Base-by-base conservation (phyloP, 768 basidiomycete genomes). In the Podaxis sp. region DNA sequence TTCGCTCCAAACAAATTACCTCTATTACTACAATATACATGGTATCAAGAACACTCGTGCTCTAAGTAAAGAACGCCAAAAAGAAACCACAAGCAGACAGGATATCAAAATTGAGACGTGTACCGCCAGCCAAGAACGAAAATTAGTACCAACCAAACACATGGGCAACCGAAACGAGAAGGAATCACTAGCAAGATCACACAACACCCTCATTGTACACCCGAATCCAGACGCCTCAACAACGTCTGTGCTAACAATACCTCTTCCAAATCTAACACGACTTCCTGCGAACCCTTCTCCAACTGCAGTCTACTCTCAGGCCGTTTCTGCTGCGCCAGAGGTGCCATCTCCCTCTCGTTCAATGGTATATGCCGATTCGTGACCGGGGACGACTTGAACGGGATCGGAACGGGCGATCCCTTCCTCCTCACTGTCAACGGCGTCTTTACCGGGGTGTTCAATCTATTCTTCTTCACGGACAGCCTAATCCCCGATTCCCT, bases 181-280 rank as follows among this genome's bases (percentile, higher is more conserved):
- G 11, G 40, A 41, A 27, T n/a, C 38, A 52, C 33, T 22, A 27
- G 13, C 53, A 55, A 38, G n/a, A 37, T 47, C 60, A 33, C 19
- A 29, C 22, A 55, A 41, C 15, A 12, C 52, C 54, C 25, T 51
- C 19, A 51, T 25, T 25, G 17, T 61, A 55, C 40, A 37, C 63
- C 33, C 37, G 65, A 65, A 63, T 73, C 70, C 59, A 76, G 65
- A 50, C 70, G 65, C 61, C 64, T 73, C 69, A 75, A 67, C 50
- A 76, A 54, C 59, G 66, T 66, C 66, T 76, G 75, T 41, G 75
- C 71, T 46, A 76, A 68, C 61, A 76, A 66, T 38, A 74, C 72
- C 63, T 76, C 75, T 55, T 76, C 75, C 55, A 73, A 52, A 27
- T 69, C 70, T 50, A 75, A 71, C 38, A 69, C 72, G 9, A 61